Base-by-base conservation (phyloP, 78 protist species). In the Tieghemostelium lacteum region DNA sequence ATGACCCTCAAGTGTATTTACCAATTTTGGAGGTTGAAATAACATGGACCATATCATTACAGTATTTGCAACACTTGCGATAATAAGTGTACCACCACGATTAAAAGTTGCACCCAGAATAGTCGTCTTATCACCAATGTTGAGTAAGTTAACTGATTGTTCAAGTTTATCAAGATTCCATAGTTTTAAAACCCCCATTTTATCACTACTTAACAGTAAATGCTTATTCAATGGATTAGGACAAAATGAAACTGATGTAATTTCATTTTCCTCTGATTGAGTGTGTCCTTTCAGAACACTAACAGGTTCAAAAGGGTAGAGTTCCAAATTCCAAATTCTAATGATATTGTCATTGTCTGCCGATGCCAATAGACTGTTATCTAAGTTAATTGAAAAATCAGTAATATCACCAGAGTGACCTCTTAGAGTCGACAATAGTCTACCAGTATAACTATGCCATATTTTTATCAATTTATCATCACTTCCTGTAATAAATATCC, bases 381-480 rank as follows among this genome's bases (percentile, higher is more conserved):
- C 91, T 20, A 83, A 83, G 45, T 55, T 83, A 4, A 63, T 58
- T 7, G 72, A 37, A 72, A 83, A 69, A 69, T 83, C 91, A 69
- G 91, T 83, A 42, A 83, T 66, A 69, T 83, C 91, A n/a, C 91
- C 91, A 17, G 24, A 26, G 58, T 83, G 91, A 36, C 58, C 76
- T 69, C 91, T 52, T 26, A 83, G 45, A 0, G 78, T 69, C 1
- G 54, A n/a, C 19, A 70, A 3, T 24, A 83, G 60, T 83, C 91
- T 83, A 69, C 80, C 76, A 42, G 54, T 69, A 10, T 69, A 17
- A 1, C 73, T 67, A 40, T 70, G 69, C 91, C 91, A 83, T 19
- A 83, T n/a, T 58, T 83, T 83, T 20, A 83, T 74, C 3, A 83
- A 40, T 60, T 83, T 76, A 60, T 83, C 91, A 69, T 83, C 91